Evolutionary conservation across 768 basidiomycete species (phyloP).

Genomic region (Butyriboletus loyo): DNA sequence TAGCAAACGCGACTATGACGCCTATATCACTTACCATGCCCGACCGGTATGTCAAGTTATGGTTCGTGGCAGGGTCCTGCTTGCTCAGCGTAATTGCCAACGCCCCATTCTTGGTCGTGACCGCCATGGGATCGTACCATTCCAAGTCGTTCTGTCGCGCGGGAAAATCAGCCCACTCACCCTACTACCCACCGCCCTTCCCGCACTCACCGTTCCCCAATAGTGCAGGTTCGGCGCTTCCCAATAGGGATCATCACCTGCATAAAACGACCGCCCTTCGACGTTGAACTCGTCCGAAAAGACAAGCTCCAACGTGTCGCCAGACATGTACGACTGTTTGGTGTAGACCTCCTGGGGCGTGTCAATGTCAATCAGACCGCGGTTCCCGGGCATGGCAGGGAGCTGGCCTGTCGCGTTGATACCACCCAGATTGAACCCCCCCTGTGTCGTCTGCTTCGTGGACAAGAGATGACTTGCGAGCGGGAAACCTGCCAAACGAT

Average conservation of each 20-base stretch:
- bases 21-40: slow-evolving; percentile 31
- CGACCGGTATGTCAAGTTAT: slow-evolving; percentile 46
- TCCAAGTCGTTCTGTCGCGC: slow-evolving; percentile 40
- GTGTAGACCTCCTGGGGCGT: slow-evolving; percentile 48
- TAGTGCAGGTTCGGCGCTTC: slow-evolving; percentile 59
- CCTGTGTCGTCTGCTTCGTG: slow-evolving; percentile 38
- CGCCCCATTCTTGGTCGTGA: slow-evolving; percentile 51
- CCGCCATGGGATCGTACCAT: slow-evolving; percentile 55
- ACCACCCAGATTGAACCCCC: slow-evolving; percentile 74
- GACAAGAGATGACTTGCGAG: slow-evolving; percentile 44
- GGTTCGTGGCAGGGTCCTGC: slow-evolving; percentile 39
- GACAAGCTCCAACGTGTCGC: slow-evolving; percentile 47
- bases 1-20: slow-evolving; percentile 13
- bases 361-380: slow-evolving; percentile 51
- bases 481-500: slow-evolving; percentile 42
- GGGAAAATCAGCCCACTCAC: slow-evolving; percentile 6
- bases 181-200: too few relatives aligned
- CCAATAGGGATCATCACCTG: slow-evolving; percentile 67
- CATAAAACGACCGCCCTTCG: slow-evolving; percentile 68
- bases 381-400: slow-evolving; percentile 40
- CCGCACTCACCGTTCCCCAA: slow-evolving; percentile 51
- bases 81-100: slow-evolving; percentile 49
- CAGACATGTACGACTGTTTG: slow-evolving; percentile 36
- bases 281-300: slow-evolving; percentile 83
- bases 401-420: slow-evolving; percentile 72